Percentiles rank a stretch among this genome's conserved stretches.
Conservation (phyloP, 805 yeast genomes). For the Ogataea henricii region DNA sequence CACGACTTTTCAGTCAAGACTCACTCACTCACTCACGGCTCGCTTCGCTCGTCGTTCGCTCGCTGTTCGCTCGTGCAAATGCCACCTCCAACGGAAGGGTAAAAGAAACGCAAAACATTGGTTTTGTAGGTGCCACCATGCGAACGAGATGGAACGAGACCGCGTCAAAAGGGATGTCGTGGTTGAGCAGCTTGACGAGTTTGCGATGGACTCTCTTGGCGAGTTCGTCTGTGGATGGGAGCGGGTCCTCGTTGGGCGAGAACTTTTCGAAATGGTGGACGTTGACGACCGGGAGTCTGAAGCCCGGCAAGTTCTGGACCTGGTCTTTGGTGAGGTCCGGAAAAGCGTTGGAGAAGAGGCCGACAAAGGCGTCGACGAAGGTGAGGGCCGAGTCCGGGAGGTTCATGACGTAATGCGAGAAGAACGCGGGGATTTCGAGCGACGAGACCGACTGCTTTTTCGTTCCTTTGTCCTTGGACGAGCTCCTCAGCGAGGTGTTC, state of each 20-base stretch:
- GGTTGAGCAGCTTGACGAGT: slow-evolving; percentile 47
- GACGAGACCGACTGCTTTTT: slow-evolving; percentile 23
- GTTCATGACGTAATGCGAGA: slow-evolving; percentile 87
- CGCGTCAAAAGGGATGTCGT: slow-evolving; percentile 47
- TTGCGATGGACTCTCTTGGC: slow-evolving; percentile 64
- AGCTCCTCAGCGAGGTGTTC: slow-evolving; percentile 34
- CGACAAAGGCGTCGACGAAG: slow-evolving; percentile 75
- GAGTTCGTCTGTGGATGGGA: slow-evolving; percentile 68
- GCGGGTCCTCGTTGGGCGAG: slow-evolving; percentile 65
- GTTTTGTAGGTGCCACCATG: slow-evolving; percentile 94
- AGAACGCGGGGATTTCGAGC: slow-evolving; percentile 51
- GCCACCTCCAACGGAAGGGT: slow-evolving; percentile 69
- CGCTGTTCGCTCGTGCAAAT: too few species aligned
- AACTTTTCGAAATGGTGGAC: slow-evolving; percentile 93
- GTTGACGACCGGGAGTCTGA: slow-evolving; percentile 72
- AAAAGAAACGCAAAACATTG: slow-evolving; percentile 90
- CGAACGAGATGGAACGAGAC: slow-evolving; percentile 81
- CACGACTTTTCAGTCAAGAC: too few species aligned
- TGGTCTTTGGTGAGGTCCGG: slow-evolving; percentile 38
- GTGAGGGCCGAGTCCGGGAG: slow-evolving; percentile 90
- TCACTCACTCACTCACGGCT: too few species aligned
- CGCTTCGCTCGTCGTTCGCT: too few species aligned
- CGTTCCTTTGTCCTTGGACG: slow-evolving; percentile 26
- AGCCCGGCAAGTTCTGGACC: slow-evolving; percentile 43
- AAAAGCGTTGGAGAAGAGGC: slow-evolving; percentile 54